Evolutionary conservation across 768 basidiomycete genomes (phyloP).

Genomic region (Mycena polygramma): DNA sequence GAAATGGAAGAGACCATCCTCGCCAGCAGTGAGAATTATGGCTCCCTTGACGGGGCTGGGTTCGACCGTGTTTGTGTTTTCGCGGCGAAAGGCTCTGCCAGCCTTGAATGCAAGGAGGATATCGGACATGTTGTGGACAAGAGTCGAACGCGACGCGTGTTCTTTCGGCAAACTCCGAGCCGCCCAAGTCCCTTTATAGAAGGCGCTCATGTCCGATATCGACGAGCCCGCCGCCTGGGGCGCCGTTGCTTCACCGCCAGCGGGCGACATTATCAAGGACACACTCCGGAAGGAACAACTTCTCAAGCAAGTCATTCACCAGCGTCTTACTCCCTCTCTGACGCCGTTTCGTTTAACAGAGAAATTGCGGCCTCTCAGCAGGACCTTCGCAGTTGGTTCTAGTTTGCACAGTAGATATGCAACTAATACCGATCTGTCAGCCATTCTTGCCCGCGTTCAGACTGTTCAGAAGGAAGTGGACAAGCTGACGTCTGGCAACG

Average conservation of each 20-base stretch:
- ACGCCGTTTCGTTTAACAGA: conserved; percentile 52
- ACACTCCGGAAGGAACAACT: conserved; percentile 83
- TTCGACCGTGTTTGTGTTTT: conserved; percentile 76
- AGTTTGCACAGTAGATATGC: not conserved
- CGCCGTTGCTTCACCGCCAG: conserved; percentile 49
- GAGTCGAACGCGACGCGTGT: conserved; percentile 54
- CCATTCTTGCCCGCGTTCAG: conserved; percentile 75
- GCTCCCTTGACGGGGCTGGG: conserved; percentile 80
- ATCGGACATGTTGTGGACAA: conserved; percentile 50
- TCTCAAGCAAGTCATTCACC: conserved; percentile 70
- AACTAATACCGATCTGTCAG: conserved; percentile 51
- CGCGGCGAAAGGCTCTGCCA: conserved; percentile 80
- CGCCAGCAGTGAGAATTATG: conserved; percentile 73
- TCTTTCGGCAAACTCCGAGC: conserved; percentile 52
- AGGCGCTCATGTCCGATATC: conserved; percentile 35
- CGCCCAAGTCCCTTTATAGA: not conserved
- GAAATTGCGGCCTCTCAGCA: conserved; percentile 83
- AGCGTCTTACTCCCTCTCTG: conserved; percentile 5
- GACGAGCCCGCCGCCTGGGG: conserved; percentile 67
- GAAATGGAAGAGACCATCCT: conserved; percentile 85
- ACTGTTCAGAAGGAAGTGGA: conserved; percentile 84
- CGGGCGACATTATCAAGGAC: conserved; percentile 79
- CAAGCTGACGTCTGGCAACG: conserved; percentile 83
- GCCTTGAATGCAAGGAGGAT: conserved; percentile 73
- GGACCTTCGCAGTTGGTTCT: conserved; percentile 75